Evolutionary conservation across 139 green algal genomes (phyloP).

Genomic region (Chlamydomonas eustigma): DNA sequence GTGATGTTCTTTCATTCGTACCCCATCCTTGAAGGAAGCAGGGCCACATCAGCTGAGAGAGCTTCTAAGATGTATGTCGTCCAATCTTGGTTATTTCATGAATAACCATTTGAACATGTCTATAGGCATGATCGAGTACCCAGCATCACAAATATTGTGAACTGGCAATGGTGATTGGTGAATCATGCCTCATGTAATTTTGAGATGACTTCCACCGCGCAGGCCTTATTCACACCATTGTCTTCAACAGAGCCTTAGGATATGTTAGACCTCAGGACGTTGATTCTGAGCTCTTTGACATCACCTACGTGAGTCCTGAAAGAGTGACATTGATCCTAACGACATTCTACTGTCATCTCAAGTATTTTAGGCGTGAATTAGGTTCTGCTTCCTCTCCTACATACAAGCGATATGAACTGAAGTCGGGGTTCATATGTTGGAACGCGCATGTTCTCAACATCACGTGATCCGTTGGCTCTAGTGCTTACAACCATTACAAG

Average conservation of each 20-base stretch:
- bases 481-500: too few relatives aligned
- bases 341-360: too few relatives aligned
- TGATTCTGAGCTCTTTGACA: constrained; percentile 87
- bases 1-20: constrained; percentile 27
- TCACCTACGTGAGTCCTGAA: constrained; percentile 91
- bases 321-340: too few relatives aligned
- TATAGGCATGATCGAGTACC: background rate
- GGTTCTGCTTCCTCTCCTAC: too few relatives aligned
- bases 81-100: background rate
- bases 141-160: background rate
- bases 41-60: constrained; percentile 73
- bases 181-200: background rate
- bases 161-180: background rate
- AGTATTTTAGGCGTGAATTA: too few relatives aligned
- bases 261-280: constrained; percentile 74
- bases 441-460: too few relatives aligned
- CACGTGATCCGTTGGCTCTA: too few relatives aligned
- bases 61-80: constrained; percentile 64
- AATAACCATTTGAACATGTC: background rate
- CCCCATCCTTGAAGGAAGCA: constrained; percentile 53
- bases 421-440: too few relatives aligned
- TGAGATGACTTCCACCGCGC: background rate
- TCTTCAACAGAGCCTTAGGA: constrained; percentile 88
- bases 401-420: too few relatives aligned
- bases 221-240: constrained; percentile 88